Evolutionary conservation across 805 yeast genomes (phyloP).

Genomic region (Cyberlindnera veronae): DNA sequence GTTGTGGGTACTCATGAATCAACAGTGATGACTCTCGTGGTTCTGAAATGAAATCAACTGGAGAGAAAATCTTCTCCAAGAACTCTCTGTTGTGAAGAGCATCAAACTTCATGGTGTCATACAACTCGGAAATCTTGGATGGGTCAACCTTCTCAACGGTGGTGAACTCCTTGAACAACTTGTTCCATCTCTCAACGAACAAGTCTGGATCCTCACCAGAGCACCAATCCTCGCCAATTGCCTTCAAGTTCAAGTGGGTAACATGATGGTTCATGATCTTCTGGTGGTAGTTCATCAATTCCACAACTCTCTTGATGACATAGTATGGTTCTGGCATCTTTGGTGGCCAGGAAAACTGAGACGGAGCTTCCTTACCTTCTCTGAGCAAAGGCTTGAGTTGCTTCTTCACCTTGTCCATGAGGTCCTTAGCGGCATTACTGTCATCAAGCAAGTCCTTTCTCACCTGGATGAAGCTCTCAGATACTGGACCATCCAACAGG

Average conservation of each 20-base stretch:
- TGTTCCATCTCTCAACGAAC: constrained; percentile 96
- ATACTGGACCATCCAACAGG: constrained; percentile 55
- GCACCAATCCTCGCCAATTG: constrained; percentile 85
- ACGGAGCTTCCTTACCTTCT: constrained; percentile 95
- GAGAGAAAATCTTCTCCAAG: constrained; percentile 76
- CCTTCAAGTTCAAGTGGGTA: constrained; percentile 44
- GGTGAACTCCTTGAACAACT: constrained; percentile 85
- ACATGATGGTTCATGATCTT: constrained; percentile 81
- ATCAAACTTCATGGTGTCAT: constrained; percentile 98
- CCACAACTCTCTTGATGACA: constrained; percentile 91
- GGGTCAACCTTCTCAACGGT: constrained; percentile 97
- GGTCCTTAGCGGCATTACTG: constrained; percentile 95
- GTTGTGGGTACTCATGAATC: constrained; percentile 29
- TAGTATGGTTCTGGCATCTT: constrained; percentile 96
- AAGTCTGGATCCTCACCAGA: constrained; percentile 91
- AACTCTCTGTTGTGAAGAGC: constrained; percentile 93
- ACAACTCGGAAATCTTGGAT: constrained; percentile 90
- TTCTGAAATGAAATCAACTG: constrained; percentile 43
- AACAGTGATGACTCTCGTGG: constrained; percentile 28
- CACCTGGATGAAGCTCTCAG: constrained; percentile 75
- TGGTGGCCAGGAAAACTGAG: constrained; percentile 98
- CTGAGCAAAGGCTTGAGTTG: constrained; percentile 89
- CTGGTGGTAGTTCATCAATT: constrained; percentile 88
- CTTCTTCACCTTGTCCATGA: constrained; percentile 97
- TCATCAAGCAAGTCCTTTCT: constrained; percentile 92